These are phyloP conservation scores for Dunaliella primolecta DNA, from an alignment of 139 green algal genomes.

Conservation along the genomic window DNA sequence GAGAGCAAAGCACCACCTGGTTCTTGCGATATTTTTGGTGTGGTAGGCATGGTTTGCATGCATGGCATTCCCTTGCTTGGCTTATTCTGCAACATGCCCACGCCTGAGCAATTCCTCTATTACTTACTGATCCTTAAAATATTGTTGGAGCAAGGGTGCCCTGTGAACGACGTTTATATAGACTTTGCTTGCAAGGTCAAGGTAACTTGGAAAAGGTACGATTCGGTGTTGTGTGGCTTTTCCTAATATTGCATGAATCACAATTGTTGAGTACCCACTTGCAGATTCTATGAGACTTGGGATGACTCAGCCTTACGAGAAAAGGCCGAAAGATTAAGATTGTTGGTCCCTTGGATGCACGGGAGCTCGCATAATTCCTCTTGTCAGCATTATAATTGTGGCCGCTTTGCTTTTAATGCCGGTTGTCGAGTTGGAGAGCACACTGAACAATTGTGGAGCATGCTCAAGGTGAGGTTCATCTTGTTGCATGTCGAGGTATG, in stretches of 20 bases:
- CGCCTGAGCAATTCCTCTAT: neutral
- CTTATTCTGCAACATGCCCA: neutral
- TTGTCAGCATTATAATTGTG: neutral
- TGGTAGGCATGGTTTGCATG: neutral
- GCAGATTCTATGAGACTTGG: neutral
- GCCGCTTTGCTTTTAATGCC: neutral
- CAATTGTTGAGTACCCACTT: neutral
- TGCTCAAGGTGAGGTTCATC: too few relatives aligned
- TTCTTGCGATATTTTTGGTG: neutral
- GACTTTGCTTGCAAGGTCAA: neutral
- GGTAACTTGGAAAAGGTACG: neutral
- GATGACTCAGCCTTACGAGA: too few relatives aligned
- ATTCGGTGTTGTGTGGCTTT: neutral
- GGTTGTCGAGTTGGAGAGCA: neutral
- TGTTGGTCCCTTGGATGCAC: neutral
- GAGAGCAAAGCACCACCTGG: neutral
- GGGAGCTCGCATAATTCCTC: neutral
- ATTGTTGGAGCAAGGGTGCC: neutral
- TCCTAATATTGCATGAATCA: neutral
- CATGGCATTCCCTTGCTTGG: neutral
- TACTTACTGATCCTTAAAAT: neutral
- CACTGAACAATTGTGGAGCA: too few relatives aligned
- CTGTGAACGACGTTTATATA: neutral
- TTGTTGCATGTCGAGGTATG: too few relatives aligned
- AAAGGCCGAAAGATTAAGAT: neutral